Evolutionary conservation across 2,329 filamentous ascomycete genomes (phyloP).

Genomic region (Mollisia scopiformis): DNA sequence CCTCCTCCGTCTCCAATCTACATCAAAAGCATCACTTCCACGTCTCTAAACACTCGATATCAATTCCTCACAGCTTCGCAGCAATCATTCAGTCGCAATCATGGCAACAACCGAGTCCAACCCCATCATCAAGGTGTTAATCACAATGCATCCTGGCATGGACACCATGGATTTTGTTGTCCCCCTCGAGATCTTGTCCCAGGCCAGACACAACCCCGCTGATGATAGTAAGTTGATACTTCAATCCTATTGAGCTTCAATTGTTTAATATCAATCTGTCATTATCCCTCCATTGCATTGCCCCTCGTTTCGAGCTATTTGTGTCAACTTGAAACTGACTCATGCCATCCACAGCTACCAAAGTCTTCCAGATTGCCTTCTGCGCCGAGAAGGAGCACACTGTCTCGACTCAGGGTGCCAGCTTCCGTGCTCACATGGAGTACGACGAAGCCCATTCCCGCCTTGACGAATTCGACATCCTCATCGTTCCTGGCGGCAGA

Average conservation of each 20-base stretch:
- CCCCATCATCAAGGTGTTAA: constrained; percentile 58
- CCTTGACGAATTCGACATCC: constrained; percentile 65
- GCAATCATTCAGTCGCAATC: constrained; percentile 29
- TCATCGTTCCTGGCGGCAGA: constrained; percentile 74
- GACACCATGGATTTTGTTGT: constrained; percentile 60
- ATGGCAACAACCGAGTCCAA: constrained; percentile 35
- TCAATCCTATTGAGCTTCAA: constrained; percentile 9
- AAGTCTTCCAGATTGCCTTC: constrained; percentile 32
- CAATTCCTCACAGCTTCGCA: background rate
- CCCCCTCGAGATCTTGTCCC: constrained; percentile 59
- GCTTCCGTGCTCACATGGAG: constrained; percentile 74
- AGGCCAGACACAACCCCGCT: constrained; percentile 55
- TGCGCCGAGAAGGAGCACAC: constrained; percentile 53
- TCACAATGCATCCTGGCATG: constrained; percentile 56
- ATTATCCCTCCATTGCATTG: constrained; percentile 10
- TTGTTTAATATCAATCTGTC: constrained; percentile 2
- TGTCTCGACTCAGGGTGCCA: constrained; percentile 63
- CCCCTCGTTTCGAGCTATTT: background rate
- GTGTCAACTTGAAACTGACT: constrained; percentile 1
- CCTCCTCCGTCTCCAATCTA: background rate
- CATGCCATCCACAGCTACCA: constrained; percentile 30
- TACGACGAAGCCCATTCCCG: constrained; percentile 78
- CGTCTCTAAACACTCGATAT: background rate
- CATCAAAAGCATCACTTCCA: constrained; percentile 13
- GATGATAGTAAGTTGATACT: constrained; percentile 47